Conservation (phyloP, 805 yeast genomes). For the Candida oleophila region DNA sequence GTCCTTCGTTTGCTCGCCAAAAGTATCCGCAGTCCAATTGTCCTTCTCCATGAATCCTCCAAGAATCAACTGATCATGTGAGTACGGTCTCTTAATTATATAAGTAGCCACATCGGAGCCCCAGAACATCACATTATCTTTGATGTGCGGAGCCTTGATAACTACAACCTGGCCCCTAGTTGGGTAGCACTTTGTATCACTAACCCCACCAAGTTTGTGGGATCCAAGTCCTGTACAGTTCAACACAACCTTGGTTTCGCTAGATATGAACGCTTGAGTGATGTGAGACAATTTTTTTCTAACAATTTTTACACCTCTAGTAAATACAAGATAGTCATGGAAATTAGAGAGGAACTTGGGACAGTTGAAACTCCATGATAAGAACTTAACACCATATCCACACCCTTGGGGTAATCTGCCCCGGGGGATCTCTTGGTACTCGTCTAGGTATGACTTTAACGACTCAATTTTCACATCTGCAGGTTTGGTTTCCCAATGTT, state of each 20-base stretch:
- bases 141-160: constrained; percentile 65
- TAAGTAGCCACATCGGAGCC: constrained; percentile 61
- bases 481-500: constrained; percentile 55
- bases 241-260: constrained; percentile 50
- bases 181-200: constrained; percentile 62
- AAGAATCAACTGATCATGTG: constrained; percentile 63
- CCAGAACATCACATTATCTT: constrained; percentile 59
- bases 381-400: constrained; percentile 53
- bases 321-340: constrained; percentile 37
- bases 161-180: constrained; percentile 81
- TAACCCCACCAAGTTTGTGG: constrained; percentile 58
- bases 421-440: constrained; percentile 35
- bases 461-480: constrained; percentile 46
- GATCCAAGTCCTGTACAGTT: constrained; percentile 82
- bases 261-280: constrained; percentile 47
- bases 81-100: constrained; percentile 68
- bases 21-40: constrained; percentile 63
- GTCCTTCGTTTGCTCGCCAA: constrained; percentile 55
- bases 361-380: constrained; percentile 71
- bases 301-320: constrained; percentile 50
- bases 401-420: constrained; percentile 51
- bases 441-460: constrained; percentile 48
- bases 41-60: constrained; percentile 74
- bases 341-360: constrained; percentile 58
- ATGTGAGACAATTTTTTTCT: constrained; percentile 51